Evolutionary conservation across 1,284 basidiomycete species (phyloP).

Genomic region (Phellinidium pouzarii): DNA sequence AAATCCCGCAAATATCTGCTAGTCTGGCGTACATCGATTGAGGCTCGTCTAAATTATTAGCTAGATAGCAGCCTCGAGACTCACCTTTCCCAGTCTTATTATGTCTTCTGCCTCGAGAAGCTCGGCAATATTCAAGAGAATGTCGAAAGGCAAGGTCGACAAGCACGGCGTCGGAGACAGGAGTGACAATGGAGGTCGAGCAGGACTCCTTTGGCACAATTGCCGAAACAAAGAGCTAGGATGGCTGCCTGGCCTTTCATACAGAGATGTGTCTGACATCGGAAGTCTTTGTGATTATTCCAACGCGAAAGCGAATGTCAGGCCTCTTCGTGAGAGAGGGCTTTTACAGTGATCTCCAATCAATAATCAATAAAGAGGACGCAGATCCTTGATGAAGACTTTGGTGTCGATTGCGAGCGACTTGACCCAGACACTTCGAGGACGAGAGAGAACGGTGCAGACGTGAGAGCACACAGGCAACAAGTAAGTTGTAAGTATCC

Average conservation of each 20-base stretch:
- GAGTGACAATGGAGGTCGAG: not conserved
- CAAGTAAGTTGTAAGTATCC: too few relatives aligned
- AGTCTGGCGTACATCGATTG: constrained; percentile 34
- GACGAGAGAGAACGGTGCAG: not conserved
- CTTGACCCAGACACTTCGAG: not conserved
- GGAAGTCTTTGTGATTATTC: not conserved
- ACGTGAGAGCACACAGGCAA: not conserved
- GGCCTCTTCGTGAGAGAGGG: too few relatives aligned
- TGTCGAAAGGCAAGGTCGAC: constrained; percentile 12
- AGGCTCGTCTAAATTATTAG: not conserved
- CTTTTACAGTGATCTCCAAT: too few relatives aligned
- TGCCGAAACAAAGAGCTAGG: not conserved
- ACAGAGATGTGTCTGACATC: constrained; percentile 6
- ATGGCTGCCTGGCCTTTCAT: constrained; percentile 3
- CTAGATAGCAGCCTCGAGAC: not conserved
- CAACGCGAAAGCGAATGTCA: too few relatives aligned
- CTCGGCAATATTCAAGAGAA: constrained; percentile 13
- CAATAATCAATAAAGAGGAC: too few relatives aligned
- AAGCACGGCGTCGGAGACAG: not conserved
- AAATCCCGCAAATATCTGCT: constrained; percentile 54
- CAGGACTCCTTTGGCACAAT: constrained; percentile 6
- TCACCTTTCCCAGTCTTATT: constrained; percentile 3
- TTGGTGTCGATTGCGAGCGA: not conserved
- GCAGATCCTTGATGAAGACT: not conserved
- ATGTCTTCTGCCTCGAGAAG: constrained; percentile 12